Evolutionary conservation across 306 rosid species (phyloP), one percentile per base, ranked within the genome.

Genomic region (Cicer pinnatifidum): DNA sequence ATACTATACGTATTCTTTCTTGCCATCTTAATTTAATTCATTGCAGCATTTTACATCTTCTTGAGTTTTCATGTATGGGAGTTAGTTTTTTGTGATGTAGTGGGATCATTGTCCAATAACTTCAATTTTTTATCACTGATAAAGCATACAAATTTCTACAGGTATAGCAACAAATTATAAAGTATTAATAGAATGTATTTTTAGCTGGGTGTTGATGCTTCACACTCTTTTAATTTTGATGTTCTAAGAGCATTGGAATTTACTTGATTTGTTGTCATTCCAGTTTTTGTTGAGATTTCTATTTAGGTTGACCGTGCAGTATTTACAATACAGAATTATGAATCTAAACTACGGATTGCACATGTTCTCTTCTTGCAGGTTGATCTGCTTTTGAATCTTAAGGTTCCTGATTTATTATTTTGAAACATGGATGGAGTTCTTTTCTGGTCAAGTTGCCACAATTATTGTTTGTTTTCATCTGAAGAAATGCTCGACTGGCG

Each of bases 401-500:
- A 78, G 77, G 69, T 52, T 62, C 72, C 84, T 78, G 69, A 75
- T 76, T 57, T 82, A 85, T 76, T 69, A 68, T 79, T 79, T 59
- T 38, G 52, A 90, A 92, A 86, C 78, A 94, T 91, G 99, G 99
- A 91, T 85, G 80, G 78, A 76, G 88, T 78, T 72, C 71, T 77
- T 85, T 76, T 85, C 82, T 83, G 83, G 88, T 78, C 95, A 84
- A 87, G 88, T 73, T 88, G 92, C 91, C 86, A 84, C 91, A 89
- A 86, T 71, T 80, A 76, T 82, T 85, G 83, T 45, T 82, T 91
- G 77, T 79, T 89, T 80, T 86, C 95, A 73, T 87, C 87, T 86
- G 95, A 91, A 85, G 90, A 89, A 88, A 84, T 94, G 83, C 97
- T 88, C 84, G 88, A 94, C 83, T 86, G 96, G 93, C 88, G 89